Base-by-base conservation (phyloP, 176 grass and related monocot species). In the Panicum miliaceum region DNA sequence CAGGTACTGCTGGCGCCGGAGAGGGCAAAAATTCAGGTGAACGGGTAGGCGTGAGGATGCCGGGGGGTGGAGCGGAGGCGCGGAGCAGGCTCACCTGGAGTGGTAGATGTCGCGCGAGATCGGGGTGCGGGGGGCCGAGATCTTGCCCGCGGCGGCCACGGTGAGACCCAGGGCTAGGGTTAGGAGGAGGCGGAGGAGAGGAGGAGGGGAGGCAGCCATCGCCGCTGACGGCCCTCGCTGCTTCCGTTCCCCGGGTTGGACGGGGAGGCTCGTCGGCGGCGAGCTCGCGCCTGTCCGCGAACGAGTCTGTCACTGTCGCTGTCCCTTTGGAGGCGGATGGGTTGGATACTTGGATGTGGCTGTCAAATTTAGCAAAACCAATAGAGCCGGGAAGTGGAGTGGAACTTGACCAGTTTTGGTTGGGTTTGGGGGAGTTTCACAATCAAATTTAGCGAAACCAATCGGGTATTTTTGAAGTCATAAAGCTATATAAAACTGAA, bases 71-170 rank as follows among this genome's bases (percentile, higher is more conserved):
- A 1, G 35, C 23, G 8, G 45, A 10, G 22, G 18, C 9, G 56
- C 18, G 0, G 6, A 78, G 11, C 54, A 13, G 51, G n/a, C 79
- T 81, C 73, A 95, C 96, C 96, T 99, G 69, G 93, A 89, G 85
- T 92, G 96, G 83, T 99, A 99, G 91, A 94, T 88, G 62, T 85
- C 58, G 75, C 57, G 78, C 68, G 89, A 90, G 69, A 94, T 92
- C 71, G 85, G 76, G 75, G 84, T 92, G 76, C 75, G 20, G 57
- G 84, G 23, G 70, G 22, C 40, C 58, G 79, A 68, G 79, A 79
- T 86, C 84, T 61, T 86, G 79, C 29, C 71, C 10, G 50, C 62
- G 50, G 78, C 38, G 7, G 41, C 35, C 13, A 65, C 68, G 46
- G 82, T 35, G 41, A 90, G 66, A 5, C 68, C 35, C 2, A 88